phyloP scores from a whole-genome alignment of 306 rosid genomes.

The Herpetospermum pedunculosum region DNA sequence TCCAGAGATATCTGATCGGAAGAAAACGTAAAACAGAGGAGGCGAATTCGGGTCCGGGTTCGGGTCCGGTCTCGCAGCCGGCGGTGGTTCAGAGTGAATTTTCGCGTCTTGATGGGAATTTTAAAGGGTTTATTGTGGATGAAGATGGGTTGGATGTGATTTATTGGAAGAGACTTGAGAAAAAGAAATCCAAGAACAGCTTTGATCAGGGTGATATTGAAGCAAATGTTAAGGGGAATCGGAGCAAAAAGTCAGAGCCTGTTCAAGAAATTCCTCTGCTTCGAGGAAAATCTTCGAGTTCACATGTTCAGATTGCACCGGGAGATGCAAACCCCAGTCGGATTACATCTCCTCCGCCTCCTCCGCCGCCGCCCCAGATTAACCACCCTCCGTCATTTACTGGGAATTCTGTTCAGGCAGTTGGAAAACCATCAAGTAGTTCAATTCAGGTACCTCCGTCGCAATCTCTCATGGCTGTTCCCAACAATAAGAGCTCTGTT shows the following conservation, averaged over 20 bases:
- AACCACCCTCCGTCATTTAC: slow-evolving; percentile 3
- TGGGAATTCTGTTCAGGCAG: slow-evolving; percentile 13
- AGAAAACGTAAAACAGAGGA: slow-evolving; percentile 22
- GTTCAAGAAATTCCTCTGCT: slow-evolving; percentile 65
- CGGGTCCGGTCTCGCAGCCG: background rate
- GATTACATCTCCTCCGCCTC: slow-evolving; percentile 4
- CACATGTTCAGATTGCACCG: slow-evolving; percentile 34
- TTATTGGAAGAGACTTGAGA: slow-evolving; percentile 73
- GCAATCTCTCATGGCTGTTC: slow-evolving; percentile 1
- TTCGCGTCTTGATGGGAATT: slow-evolving; percentile 9
- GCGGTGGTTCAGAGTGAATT: background rate
- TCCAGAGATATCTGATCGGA: slow-evolving; percentile 18
- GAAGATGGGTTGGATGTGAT: slow-evolving; percentile 89
- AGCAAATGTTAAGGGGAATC: slow-evolving; percentile 8
- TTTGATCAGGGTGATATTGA: background rate
- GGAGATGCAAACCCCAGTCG: slow-evolving; percentile 17
- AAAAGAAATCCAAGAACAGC: slow-evolving; percentile 19
- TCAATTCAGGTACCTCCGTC: background rate
- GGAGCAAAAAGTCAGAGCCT: slow-evolving; percentile 11
- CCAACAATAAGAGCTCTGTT: slow-evolving; percentile 5
- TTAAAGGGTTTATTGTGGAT: slow-evolving; percentile 47
- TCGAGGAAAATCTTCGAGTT: slow-evolving; percentile 66
- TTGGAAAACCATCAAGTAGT: slow-evolving; percentile 12
- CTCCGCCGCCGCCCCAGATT: slow-evolving; percentile 11
- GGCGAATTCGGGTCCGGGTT: background rate